Percentiles rank a stretch among this genome's conserved stretches.
Conservation (phyloP, 768 basidiomycete species). For the Boletus barrowsii region DNA sequence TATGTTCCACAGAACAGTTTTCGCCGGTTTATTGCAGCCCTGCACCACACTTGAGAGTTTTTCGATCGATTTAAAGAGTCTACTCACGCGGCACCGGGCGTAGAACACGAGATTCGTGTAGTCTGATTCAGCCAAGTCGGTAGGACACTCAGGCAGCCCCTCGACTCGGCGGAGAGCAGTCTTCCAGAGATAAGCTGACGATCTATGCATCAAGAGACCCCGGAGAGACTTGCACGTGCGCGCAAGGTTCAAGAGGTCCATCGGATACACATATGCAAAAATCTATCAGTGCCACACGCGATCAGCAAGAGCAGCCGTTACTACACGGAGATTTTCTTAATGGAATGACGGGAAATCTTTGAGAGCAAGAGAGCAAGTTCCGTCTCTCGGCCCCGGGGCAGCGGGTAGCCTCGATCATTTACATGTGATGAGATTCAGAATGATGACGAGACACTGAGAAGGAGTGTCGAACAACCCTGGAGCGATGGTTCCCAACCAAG, state of each 20-base stretch:
- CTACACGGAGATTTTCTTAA: too few relatives aligned
- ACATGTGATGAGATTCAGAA: too few relatives aligned
- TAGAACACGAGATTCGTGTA: conserved; percentile 42
- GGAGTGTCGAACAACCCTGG: too few relatives aligned
- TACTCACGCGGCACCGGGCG: conserved; percentile 24
- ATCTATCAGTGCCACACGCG: conserved; percentile 29
- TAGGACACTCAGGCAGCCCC: conserved; percentile 42
- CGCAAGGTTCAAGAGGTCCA: conserved; percentile 33
- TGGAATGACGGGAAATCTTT: too few relatives aligned
- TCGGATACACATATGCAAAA: conserved; percentile 38
- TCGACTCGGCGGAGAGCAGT: conserved; percentile 30
- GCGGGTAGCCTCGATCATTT: too few relatives aligned
- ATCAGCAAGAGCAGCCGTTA: background rate
- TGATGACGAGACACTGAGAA: too few relatives aligned
- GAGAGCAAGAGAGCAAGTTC: too few relatives aligned
- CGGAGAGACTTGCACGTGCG: conserved; percentile 41
- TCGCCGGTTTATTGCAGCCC: conserved; percentile 10
- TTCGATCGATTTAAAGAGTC: background rate
- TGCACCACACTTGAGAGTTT: background rate
- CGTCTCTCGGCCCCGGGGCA: too few relatives aligned
- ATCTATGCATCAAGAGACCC: conserved; percentile 33
- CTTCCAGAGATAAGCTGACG: conserved; percentile 30
- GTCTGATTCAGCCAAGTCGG: conserved; percentile 43
- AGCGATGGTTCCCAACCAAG: too few relatives aligned
- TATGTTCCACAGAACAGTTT: conserved; percentile 12